phyloP scores from a whole-genome alignment of 2,329 filamentous ascomycete genomes.

The Aspergillus neotritici region DNA sequence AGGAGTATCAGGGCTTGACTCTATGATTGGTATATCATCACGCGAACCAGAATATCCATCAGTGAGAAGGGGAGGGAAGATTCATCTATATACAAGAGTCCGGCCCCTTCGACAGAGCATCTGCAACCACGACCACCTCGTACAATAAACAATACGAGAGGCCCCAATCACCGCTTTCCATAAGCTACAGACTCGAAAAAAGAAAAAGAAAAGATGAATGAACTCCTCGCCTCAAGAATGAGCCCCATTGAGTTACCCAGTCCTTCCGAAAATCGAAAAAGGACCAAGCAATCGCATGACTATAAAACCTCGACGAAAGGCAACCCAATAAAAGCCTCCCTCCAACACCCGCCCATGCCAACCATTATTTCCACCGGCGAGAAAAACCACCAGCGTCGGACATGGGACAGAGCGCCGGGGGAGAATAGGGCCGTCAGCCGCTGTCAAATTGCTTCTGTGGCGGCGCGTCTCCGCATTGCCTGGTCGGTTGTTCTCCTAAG shows the following conservation, averaged over 20 bases:
- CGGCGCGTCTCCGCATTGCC: constrained; percentile 93
- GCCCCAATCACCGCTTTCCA: constrained; percentile 45
- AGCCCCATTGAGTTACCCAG: constrained; percentile 99
- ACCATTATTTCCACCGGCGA: constrained; percentile 33
- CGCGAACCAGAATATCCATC: constrained; percentile 47
- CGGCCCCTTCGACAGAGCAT: constrained; percentile 66
- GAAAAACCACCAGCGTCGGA: constrained; percentile 45
- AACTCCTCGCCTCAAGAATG: constrained; percentile 99
- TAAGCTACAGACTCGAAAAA: constrained; percentile 49
- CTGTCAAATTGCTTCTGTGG: constrained; percentile 89
- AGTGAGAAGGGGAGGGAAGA: constrained; percentile 2
- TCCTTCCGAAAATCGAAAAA: constrained; percentile 24
- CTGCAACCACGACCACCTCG: constrained; percentile 35
- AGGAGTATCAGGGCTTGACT: constrained; percentile 92
- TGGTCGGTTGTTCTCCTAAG: constrained; percentile 29
- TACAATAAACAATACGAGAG: constrained; percentile 4
- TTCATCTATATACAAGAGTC: constrained; percentile 39
- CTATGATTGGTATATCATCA: constrained; percentile 94
- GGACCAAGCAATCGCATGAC: constrained; percentile 89
- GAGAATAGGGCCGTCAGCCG: constrained; percentile 66
- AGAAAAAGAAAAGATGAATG: constrained; percentile 41
- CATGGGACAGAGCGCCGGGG: constrained; percentile 42
- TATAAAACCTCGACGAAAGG: constrained; percentile 89
- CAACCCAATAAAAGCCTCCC: constrained; percentile 47
- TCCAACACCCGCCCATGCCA: constrained; percentile 26